Evolutionary conservation across 208 protist species (phyloP).

Genomic region (Crithidia bombi): DNA sequence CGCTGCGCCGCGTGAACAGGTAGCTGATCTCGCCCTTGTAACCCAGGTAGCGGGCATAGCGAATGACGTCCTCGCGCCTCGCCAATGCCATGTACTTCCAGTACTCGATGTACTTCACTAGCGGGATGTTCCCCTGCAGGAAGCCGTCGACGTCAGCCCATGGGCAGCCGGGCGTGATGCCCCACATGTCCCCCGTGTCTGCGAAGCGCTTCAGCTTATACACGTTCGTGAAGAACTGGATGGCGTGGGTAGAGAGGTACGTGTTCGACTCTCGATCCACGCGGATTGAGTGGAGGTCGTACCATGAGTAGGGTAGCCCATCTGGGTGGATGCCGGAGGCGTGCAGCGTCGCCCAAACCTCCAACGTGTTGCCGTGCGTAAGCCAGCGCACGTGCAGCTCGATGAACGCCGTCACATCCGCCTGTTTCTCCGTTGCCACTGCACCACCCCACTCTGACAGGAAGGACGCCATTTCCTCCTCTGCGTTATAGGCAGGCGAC

Average conservation of each 20-base stretch:
- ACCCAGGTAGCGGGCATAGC: slow-evolving; percentile 86
- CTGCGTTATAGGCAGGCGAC: slow-evolving; percentile 37
- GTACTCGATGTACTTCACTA: slow-evolving; percentile 83
- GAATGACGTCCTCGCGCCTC: slow-evolving; percentile 70
- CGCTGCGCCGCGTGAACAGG: slow-evolving; percentile 65
- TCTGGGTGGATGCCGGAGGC: slow-evolving; percentile 60
- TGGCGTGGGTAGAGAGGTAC: slow-evolving; percentile 78
- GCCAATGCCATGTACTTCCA: slow-evolving; percentile 89
- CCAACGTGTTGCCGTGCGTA: slow-evolving; percentile 29
- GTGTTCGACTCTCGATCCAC: slow-evolving; percentile 69
- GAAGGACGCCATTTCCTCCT: slow-evolving; percentile 41
- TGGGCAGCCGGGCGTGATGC: slow-evolving; percentile 83
- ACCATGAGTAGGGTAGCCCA: slow-evolving; percentile 82
- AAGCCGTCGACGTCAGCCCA: slow-evolving; percentile 77
- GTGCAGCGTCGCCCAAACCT: slow-evolving; percentile 85
- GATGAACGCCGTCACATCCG: slow-evolving; percentile 37
- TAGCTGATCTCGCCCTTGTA: slow-evolving; percentile 81
- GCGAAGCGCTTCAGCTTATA: slow-evolving; percentile 71
- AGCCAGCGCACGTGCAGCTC: slow-evolving; percentile 53
- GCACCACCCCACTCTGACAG: slow-evolving; percentile 28
- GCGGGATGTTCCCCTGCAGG: slow-evolving; percentile 40
- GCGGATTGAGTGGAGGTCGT: slow-evolving; percentile 74
- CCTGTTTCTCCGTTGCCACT: slow-evolving; percentile 27
- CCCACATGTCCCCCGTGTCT: slow-evolving; percentile 63
- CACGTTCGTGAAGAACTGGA: slow-evolving; percentile 86